phyloP scores from a whole-genome alignment of 768 basidiomycete genomes.

The Amanita subjunquillea region DNA sequence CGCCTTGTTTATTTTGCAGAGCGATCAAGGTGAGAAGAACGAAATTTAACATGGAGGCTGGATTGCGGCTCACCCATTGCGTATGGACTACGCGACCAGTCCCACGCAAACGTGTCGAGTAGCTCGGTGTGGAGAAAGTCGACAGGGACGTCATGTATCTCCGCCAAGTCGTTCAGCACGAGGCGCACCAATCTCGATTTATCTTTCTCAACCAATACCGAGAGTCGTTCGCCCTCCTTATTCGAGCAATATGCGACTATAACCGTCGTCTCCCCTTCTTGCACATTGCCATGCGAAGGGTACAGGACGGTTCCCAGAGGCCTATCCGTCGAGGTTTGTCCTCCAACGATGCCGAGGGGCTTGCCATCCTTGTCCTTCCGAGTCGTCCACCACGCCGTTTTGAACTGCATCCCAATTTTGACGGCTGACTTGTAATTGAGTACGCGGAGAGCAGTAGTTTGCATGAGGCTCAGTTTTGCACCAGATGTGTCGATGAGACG shows the following conservation, averaged over 20 bases:
- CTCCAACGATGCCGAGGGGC: background rate
- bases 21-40: background rate
- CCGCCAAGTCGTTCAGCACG: background rate
- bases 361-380: slow-evolving; percentile 14
- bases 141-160: background rate
- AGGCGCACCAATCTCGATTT: background rate
- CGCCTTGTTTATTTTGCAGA: slow-evolving; percentile 12
- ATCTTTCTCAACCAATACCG: background rate
- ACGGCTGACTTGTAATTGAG: background rate
- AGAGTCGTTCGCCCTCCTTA: background rate
- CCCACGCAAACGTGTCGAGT: background rate
- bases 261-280: background rate
- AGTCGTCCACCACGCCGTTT: slow-evolving; percentile 7
- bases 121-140: background rate
- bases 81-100: background rate
- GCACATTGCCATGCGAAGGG: background rate
- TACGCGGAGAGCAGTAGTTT: background rate
- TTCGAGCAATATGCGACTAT: background rate
- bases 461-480: slow-evolving; percentile 12
- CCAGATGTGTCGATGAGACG: slow-evolving; percentile 17
- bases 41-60: too few species aligned
- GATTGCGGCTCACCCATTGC: background rate
- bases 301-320: background rate
- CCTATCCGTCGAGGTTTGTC: background rate
- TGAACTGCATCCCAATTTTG: background rate